Base-by-base conservation (phyloP, 2,329 filamentous ascomycete genomes). In the Eutypa lata region DNA sequence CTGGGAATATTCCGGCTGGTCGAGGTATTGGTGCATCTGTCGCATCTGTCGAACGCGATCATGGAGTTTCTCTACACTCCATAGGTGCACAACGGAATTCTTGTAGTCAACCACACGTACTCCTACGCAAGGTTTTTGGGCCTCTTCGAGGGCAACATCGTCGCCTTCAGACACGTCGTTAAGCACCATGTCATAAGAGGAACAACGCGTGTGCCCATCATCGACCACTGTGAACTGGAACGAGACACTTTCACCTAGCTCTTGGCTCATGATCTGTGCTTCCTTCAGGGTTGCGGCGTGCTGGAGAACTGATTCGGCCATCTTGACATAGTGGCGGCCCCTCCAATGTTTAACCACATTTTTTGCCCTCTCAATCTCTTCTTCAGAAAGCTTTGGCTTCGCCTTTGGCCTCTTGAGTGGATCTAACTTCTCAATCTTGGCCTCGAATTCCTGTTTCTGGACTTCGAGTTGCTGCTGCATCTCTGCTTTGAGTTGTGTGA, bases 181-280 rank as follows among this genome's bases (percentile, higher is more conserved):
- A 42, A 99, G 79, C 3, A 97, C 91, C 73, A 99, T 88, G 70
- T 99, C 94, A 71, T 99, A 99, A 1, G 92, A 96, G 3, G 94
- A 99, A 61, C 89, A 92, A 60, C 95, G 81, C 21, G 86, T 86
- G 65, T 99, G 92, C 1, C 94, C 94, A 57, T 88, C 77, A 63
- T 97, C 93, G 31, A 97, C 85, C 52, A 97, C 86, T 13, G 90
- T 88, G 68, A 97, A 99, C 69, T 99, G 94, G 68, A 99, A 97
- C 19, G 93, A 87, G 8, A 97, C 89, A 59, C 86, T 86, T 69
- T 97, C 94, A 61, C 94, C 90, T 75, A 99, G 89, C 64, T 96
- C 90, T 62, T 96, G 93, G 74, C 92, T 96, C 90, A 99, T 94
- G 55, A 99, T 87, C 67, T 99, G 94, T 1, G 94, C 94, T 71